Base-by-base conservation (phyloP, 106 monocot genomes). In the Allium sativum region DNA sequence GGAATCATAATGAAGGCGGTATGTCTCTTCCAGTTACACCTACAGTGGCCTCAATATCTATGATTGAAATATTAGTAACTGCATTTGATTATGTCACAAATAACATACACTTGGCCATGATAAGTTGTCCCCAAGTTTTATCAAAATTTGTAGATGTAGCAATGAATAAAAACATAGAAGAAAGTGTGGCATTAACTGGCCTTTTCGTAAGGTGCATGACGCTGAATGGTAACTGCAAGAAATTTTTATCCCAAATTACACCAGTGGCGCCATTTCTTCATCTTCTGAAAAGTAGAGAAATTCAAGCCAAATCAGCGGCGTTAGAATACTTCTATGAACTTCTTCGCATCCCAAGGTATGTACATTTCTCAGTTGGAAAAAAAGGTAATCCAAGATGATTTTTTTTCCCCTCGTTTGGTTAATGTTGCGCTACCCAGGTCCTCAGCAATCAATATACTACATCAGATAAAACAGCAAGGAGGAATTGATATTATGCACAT, bases 271-370 rank as follows among this genome's bases (percentile, higher is more conserved):
- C 87, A 56, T 98, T 98, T 67, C 77, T 98, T 17, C 76, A 88
- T 45, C 76, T 98, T 21, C 59, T 98, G 13, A 74, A 62, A 69
- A 78, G 76, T 51, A 78, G 70, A 56, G 80, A 85, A 43, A 70
- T 46, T 40, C 73, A 71, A 55, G 84, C 79, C 20, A 98, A 85
- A 76, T 78, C 67, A 48, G 82, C 96, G 50, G 84, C 84, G 47
- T 82, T 98, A 12, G 88, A 92, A 65, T 98, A 98, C 74, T 91
- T 98, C 73, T 79, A 98, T 54, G 96, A 98, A 67, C 76, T 98
- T 62, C 87, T 98, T 72, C 77, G 65, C 48, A 84, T 98, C 62
- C 96, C 96, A 45, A 68, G 96, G 96, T 98, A 83, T 44, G 41
- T n/a, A 3, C 55, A 55, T 3, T 31, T 31, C 5, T 31, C 2